Conservation (phyloP, 306 rosid genomes). For the Lagenaria siceraria region DNA sequence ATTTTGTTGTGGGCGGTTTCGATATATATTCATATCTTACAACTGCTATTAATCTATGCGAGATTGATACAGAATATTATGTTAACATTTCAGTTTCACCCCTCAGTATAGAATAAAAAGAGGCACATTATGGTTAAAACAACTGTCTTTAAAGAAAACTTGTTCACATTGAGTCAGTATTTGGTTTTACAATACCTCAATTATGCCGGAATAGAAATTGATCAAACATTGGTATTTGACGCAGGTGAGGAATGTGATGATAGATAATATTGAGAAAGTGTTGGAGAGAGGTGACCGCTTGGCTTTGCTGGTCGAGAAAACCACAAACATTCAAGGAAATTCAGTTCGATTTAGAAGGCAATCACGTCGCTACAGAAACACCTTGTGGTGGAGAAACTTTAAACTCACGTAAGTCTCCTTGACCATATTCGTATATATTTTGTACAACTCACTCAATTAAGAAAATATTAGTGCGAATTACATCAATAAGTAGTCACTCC, state of each 20-base stretch:
- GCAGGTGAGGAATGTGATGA: conserved; percentile 56
- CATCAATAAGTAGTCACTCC: not conserved
- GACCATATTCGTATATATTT: not conserved
- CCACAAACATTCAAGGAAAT: conserved; percentile 56
- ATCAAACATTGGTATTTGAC: not conserved
- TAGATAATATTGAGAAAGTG: conserved; percentile 67
- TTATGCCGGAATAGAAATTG: not conserved
- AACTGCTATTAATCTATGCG: not conserved
- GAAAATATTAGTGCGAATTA: not conserved
- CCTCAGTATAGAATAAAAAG: not conserved
- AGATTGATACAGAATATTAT: not conserved
- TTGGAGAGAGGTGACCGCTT: conserved; percentile 62
- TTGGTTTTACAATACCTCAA: not conserved
- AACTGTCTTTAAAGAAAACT: not conserved
- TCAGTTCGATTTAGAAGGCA: conserved; percentile 63
- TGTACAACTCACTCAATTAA: not conserved
- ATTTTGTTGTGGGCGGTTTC: not conserved
- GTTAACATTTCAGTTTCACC: not conserved
- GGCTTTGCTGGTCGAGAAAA: conserved; percentile 66
- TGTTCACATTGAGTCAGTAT: not conserved
- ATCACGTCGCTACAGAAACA: conserved; percentile 58
- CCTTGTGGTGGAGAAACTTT: conserved; percentile 67
- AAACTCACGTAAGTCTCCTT: conserved; percentile 38
- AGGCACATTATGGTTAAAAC: not conserved
- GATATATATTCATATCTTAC: not conserved